A percentile compares a stretch with the other conserved stretches of the same genome.
phyloP scores from a whole-genome alignment of 225 moss, liverwort and hornwort genomes.

The Rhytidiadelphus loreus region DNA sequence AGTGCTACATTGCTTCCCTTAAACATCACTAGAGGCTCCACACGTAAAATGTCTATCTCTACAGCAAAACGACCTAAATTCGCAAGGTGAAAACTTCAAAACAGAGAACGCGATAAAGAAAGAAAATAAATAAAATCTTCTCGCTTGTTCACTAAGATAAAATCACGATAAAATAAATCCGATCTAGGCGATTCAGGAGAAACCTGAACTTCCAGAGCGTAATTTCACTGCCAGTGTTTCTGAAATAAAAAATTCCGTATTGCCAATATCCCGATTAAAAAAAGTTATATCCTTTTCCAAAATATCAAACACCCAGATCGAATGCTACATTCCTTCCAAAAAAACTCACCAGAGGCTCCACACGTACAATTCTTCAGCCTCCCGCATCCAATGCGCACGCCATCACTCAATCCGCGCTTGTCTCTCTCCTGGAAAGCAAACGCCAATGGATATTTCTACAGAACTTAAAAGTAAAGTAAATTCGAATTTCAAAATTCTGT shows the following conservation, averaged over 20 bases:
- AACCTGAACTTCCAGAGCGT: background rate
- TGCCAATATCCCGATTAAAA: background rate
- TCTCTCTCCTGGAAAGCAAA: background rate
- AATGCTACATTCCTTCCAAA: background rate
- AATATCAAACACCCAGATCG: background rate
- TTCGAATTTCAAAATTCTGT: background rate
- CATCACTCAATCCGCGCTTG: background rate
- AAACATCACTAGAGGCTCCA: background rate
- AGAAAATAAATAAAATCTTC: background rate
- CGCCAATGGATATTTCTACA: background rate
- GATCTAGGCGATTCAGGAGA: background rate
- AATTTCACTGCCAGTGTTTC: background rate
- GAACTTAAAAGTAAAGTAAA: background rate
- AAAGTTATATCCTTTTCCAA: background rate
- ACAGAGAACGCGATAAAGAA: background rate
- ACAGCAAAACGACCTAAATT: constrained; percentile 2
- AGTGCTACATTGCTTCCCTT: background rate
- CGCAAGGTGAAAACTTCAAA: background rate
- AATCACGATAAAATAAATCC: background rate
- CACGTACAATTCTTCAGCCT: background rate
- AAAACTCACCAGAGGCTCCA: background rate
- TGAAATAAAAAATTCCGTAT: background rate
- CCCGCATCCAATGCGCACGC: background rate
- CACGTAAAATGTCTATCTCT: background rate
- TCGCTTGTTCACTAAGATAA: background rate